These are phyloP conservation scores for Annona cherimola DNA, from an alignment of 164 flowering plant genomes.

Conservation along the genomic window DNA sequence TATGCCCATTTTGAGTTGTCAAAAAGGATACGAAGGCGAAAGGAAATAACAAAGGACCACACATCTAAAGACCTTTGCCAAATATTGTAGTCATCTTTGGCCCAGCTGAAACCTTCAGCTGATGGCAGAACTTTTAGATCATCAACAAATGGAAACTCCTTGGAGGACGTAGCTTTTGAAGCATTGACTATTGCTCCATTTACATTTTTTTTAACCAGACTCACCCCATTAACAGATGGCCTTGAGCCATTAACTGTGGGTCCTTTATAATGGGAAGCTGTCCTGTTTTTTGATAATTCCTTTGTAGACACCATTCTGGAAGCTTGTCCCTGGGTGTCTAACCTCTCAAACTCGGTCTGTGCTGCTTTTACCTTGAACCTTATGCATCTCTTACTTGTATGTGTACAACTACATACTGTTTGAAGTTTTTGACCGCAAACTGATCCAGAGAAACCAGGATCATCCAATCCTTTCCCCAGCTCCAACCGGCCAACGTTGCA, in stretches of 20 bases:
- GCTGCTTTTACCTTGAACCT: slow-evolving; percentile 34
- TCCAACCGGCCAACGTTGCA: slow-evolving; percentile 21
- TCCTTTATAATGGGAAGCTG: slow-evolving; percentile 20
- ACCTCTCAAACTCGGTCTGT: slow-evolving; percentile 38
- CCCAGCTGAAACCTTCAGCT: slow-evolving; percentile 90
- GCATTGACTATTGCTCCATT: slow-evolving; percentile 28
- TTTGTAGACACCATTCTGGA: slow-evolving; percentile 53
- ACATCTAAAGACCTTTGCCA: slow-evolving; percentile 72
- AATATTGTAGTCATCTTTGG: slow-evolving; percentile 72
- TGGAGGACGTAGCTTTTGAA: slow-evolving; percentile 14
- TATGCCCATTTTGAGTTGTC: slow-evolving; percentile 93
- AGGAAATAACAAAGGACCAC: slow-evolving; percentile 75
- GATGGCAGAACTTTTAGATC: slow-evolving; percentile 65
- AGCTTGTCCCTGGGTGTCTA: slow-evolving; percentile 35
- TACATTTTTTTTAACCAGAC: slow-evolving; percentile 30
- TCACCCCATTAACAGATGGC: slow-evolving; percentile 29
- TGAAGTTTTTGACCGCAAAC: slow-evolving; percentile 19
- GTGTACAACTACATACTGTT: slow-evolving; percentile 15
- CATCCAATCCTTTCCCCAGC: slow-evolving; percentile 27
- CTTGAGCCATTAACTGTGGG: slow-evolving; percentile 34
- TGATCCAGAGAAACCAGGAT: slow-evolving; percentile 48
- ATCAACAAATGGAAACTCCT: slow-evolving; percentile 50
- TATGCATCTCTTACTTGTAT: slow-evolving; percentile 9
- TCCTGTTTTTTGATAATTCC: slow-evolving; percentile 39
- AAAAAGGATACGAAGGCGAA: slow-evolving; percentile 65